phyloP scores from a whole-genome alignment of 1,139 yeast genomes.

The Entelexis paramagnoliae region DNA sequence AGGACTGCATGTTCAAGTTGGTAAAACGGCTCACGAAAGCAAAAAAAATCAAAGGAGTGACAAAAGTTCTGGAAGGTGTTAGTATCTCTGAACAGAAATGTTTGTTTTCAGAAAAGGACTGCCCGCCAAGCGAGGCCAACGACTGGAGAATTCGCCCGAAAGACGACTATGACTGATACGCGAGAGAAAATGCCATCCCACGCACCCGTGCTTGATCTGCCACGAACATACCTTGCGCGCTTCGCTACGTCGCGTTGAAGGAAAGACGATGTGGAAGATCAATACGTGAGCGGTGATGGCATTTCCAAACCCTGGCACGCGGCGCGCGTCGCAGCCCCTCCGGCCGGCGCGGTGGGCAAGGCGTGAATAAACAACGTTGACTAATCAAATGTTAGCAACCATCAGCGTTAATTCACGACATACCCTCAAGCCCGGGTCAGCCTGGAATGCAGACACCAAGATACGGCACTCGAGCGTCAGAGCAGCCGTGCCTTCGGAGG shows the following conservation, averaged over 20 bases:
- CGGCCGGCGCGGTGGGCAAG: not conserved
- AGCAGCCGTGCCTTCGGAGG: not conserved
- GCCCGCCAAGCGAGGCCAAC: not conserved
- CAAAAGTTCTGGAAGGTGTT: conserved; percentile 21
- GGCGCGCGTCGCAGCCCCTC: conserved; percentile 2
- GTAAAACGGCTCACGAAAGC: conserved; percentile 13
- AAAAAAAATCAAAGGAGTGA: conserved; percentile 20
- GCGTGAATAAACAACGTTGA: not conserved
- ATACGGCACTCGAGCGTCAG: not conserved
- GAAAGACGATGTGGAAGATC: not conserved
- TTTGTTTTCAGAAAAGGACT: not conserved
- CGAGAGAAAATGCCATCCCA: too few relatives aligned
- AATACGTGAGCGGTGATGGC: not conserved
- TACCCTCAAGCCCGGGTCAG: not conserved
- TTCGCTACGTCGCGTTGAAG: not conserved
- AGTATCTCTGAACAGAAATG: conserved; percentile 8
- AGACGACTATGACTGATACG: not conserved
- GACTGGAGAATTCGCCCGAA: not conserved
- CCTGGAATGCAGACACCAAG: not conserved
- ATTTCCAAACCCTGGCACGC: conserved; percentile 5
- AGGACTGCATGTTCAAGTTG: conserved; percentile 13
- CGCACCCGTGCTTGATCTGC: not conserved
- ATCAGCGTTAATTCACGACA: not conserved
- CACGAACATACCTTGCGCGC: conserved; percentile 1
- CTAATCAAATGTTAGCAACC: not conserved